A percentile compares a stretch with the other conserved stretches of the same genome.
Evolutionary conservation across 768 basidiomycete species (phyloP).

Genomic region (Naganishia kalamii): DNA sequence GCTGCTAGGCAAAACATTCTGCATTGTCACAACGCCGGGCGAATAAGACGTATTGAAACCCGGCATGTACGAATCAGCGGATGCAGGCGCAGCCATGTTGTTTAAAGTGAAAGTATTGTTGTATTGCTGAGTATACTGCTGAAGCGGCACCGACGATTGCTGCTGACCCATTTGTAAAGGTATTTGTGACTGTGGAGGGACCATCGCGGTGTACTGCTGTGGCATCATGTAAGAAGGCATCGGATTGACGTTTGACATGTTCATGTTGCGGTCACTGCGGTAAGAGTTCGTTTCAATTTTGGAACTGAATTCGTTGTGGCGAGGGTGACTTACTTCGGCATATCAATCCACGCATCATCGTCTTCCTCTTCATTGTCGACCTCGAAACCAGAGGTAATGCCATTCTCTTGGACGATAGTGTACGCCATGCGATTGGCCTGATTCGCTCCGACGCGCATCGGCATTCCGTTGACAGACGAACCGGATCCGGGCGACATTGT

Average conservation of each 20-base stretch:
- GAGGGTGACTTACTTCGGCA: neutral
- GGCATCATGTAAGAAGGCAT: too few relatives aligned
- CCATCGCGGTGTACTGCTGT: neutral
- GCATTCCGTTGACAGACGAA: neutral
- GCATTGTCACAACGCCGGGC: neutral
- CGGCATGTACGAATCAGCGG: neutral
- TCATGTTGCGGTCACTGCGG: neutral
- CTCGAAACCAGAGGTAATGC: conserved; percentile 21
- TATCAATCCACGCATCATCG: conserved; percentile 26
- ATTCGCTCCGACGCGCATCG: too few relatives aligned
- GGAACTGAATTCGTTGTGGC: neutral
- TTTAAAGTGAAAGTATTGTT: neutral
- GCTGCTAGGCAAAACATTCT: neutral
- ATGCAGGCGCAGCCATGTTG: neutral
- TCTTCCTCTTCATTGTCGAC: conserved; percentile 38
- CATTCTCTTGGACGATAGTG: neutral
- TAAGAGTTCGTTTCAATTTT: neutral
- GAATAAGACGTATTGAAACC: neutral
- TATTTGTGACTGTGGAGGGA: neutral
- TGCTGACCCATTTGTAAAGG: neutral
- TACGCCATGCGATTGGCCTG: neutral
- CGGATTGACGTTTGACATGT: neutral
- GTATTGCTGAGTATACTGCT: neutral
- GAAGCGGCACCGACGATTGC: neutral
- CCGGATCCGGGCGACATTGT: neutral